phyloP scores from a whole-genome alignment of 768 basidiomycete genomes.

The Tubosaeta sp. region DNA sequence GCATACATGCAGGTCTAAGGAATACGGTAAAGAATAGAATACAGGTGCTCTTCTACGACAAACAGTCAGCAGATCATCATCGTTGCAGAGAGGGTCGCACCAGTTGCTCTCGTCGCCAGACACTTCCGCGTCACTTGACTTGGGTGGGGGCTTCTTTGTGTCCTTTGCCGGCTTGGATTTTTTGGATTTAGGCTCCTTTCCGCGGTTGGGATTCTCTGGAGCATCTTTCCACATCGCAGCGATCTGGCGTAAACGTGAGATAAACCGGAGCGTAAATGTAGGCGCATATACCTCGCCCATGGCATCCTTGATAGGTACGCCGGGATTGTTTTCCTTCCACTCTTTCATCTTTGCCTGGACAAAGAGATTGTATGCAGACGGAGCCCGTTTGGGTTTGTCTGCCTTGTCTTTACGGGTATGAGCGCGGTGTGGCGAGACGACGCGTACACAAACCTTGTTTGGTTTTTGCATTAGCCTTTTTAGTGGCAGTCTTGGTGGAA shows the following conservation, averaged over 20 bases:
- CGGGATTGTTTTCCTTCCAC: slow-evolving; percentile 52
- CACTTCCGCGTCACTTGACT: slow-evolving; percentile 21
- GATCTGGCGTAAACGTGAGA: slow-evolving; percentile 38
- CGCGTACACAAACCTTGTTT: slow-evolving; percentile 31
- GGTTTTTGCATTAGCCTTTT: slow-evolving; percentile 45
- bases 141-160: slow-evolving; percentile 14
- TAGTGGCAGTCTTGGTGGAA: slow-evolving; percentile 54
- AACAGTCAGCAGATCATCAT: background rate
- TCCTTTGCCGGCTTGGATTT: slow-evolving; percentile 32
- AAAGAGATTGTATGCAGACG: slow-evolving; percentile 56
- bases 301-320: slow-evolving; percentile 46
- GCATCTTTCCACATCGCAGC: slow-evolving; percentile 54
- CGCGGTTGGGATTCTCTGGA: slow-evolving; percentile 62
- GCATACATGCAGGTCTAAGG: slow-evolving; percentile 11
- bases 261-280: background rate
- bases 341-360: slow-evolving; percentile 53
- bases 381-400: slow-evolving; percentile 54
- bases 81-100: background rate
- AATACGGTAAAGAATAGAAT: slow-evolving; percentile 13
- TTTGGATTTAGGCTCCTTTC: slow-evolving; percentile 45
- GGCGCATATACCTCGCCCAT: slow-evolving; percentile 39
- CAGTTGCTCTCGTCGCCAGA: slow-evolving; percentile 24
- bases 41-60: background rate
- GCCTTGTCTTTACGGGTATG: slow-evolving; percentile 28
- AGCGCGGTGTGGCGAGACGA: background rate